Evolutionary conservation across 2,329 filamentous ascomycete genomes (phyloP), one percentile per base, ranked within the genome.

Genomic region (Ploettnerulaceae sp.): DNA sequence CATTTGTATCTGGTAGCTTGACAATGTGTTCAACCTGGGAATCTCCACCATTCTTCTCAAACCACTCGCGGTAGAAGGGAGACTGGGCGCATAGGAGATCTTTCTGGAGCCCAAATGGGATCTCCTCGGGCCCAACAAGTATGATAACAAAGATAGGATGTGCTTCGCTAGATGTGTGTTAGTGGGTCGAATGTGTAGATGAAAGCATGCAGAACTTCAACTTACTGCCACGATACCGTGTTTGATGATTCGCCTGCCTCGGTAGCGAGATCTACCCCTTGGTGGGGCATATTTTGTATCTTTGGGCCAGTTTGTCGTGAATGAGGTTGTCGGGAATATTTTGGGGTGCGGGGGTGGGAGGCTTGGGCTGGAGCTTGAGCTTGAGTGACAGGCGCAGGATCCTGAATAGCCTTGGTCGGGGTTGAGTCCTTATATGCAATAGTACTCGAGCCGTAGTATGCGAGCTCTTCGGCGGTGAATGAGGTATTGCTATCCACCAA

Each of bases 41-140:
- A 7, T 39, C 42, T 11, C 50, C 14, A 8, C 36, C 44, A 24
- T 48, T 45, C 21, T 53, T 52, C 8, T 44, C 44, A 43, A 60
- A 60, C 15, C 53, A 43, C 21, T 59, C 48, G 28, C 57, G 55
- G 29, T 57, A 62, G 46, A 54, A 60, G 2, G 58, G 57, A 5
- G 57, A 62, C 45, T 58, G 53, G 8, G 60, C 57, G 37, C 52
- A 56, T 5, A 62, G 57, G 21, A 62, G 55, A 36, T 59, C 54
- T 39, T 60, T 59, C 20, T 62, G 60, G 17, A 62, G 57, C 14
- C 57, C 60, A 39, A 57, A 62, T 7, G 58, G 58, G 8, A 56
- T 45, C 49, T 62, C 59, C 24, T 60, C 51, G 6, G 51, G 49
- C 5, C 60, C 59, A 20, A 62, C 54, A 15, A 62, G 48, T 21